Conservation (phyloP, 2,329 filamentous ascomycete genomes). For the Penicillium aurantiogriseum region DNA sequence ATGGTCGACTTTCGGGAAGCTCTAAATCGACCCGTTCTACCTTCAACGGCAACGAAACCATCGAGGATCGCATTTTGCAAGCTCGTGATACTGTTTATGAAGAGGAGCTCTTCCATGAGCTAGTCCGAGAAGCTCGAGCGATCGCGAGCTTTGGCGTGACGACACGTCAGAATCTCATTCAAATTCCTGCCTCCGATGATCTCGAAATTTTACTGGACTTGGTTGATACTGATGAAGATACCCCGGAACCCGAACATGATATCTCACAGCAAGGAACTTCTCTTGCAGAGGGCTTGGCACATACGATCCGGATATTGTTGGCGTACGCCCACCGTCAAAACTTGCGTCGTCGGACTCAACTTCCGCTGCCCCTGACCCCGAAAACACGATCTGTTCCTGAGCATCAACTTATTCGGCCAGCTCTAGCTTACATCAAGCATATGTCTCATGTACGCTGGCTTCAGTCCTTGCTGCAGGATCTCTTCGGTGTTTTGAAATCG, state of each 20-base stretch:
- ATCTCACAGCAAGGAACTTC: slow-evolving; percentile 27
- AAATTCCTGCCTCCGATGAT: slow-evolving; percentile 53
- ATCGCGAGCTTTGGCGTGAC: slow-evolving; percentile 70
- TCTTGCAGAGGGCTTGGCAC: slow-evolving; percentile 64
- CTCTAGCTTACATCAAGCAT: slow-evolving; percentile 57
- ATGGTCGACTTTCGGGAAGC: slow-evolving; percentile 58
- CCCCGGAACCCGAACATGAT: slow-evolving; percentile 28
- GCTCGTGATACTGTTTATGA: slow-evolving; percentile 55
- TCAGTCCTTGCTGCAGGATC: slow-evolving; percentile 32
- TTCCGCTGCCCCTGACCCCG: slow-evolving; percentile 57
- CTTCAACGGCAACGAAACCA: slow-evolving; percentile 25
- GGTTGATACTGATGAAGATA: slow-evolving; percentile 54
- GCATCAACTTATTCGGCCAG: slow-evolving; percentile 59
- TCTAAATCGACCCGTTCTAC: slow-evolving; percentile 35
- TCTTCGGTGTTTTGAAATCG: slow-evolving; percentile 32
- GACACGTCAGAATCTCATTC: slow-evolving; percentile 58
- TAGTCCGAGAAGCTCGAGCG: slow-evolving; percentile 75
- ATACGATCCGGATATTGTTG: slow-evolving; percentile 73
- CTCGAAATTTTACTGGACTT: slow-evolving; percentile 67
- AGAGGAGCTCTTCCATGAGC: slow-evolving; percentile 83
- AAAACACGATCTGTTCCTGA: slow-evolving; percentile 51
- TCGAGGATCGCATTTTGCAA: slow-evolving; percentile 39
- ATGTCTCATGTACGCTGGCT: slow-evolving; percentile 36
- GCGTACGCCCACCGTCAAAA: slow-evolving; percentile 76
- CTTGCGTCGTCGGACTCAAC: slow-evolving; percentile 62